Base-by-base conservation (phyloP, 306 rosid species). In the cucumber (Cucumis sativus) region DNA sequence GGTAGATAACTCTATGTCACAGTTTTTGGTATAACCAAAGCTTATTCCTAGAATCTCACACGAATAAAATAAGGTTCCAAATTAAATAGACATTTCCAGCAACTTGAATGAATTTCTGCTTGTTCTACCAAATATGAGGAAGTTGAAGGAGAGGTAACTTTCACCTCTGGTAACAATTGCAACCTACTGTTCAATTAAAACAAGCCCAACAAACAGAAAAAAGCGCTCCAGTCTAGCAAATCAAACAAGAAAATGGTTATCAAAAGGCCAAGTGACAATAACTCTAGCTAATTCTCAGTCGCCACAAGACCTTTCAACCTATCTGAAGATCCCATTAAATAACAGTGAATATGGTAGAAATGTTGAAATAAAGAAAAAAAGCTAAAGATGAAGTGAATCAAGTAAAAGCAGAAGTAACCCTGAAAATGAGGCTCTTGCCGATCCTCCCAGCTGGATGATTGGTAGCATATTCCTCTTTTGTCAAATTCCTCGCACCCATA, bases 361-460 rank as follows among this genome's bases (percentile, higher is more conserved):
- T 33, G 37, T 73, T 6, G 77, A 16, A 47, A 73, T 20, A 6
- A 43, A 14, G 76, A 71, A 11, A 37, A 56, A 2, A 3, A 45
- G 58, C 76, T 47, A 7, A 72, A 47, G 1, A 52, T 28, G 47
- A 30, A 54, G 6, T 12, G 6, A 37, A 13, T 17, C 9, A 33
- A 57, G 15, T 21, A 57, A 57, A 12, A 20, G 66, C 5, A 8
- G 52, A 41, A 37, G 25, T 25, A 14, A 92, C 98, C 98, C 92
- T 96, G 86, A 96, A 92, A 85, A 96, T 92, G 67, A 96, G 99
- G 57, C 92, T 87, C 83, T 96, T 96, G 40, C 99, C 99, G 64
- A 96, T 96, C 83, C 89, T 86, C 0, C 99, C 98, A 0, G 99
- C 99, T 25, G 99, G 99, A 78, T 92, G 99, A 57, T 96, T 96